Conservation (phyloP, 1,284 basidiomycete genomes). For the Mycena citricolor region DNA sequence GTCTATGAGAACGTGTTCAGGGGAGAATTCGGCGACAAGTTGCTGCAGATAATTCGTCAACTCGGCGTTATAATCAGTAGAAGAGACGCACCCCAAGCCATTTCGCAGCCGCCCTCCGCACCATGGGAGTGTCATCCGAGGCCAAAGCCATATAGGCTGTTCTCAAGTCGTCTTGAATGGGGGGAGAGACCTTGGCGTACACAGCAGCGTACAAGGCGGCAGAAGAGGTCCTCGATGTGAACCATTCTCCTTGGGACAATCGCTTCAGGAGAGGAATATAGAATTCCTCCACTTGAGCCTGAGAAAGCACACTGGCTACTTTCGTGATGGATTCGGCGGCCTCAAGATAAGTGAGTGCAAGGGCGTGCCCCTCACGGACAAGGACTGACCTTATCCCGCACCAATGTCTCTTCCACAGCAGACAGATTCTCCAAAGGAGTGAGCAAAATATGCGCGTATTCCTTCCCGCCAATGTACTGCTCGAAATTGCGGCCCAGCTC, state of each 20-base stretch:
- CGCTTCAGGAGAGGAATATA: conserved; percentile 92
- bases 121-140: conserved; percentile 98
- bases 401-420: conserved; percentile 96
- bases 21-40: conserved; percentile 74
- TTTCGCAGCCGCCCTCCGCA: conserved; percentile 93
- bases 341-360: conserved; percentile 40
- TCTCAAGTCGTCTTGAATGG: conserved; percentile 87
- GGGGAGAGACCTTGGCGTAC: conserved; percentile 75
- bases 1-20: conserved; percentile 83
- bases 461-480: conserved; percentile 92
- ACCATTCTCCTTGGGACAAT: conserved; percentile 96
- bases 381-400: conserved; percentile 89
- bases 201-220: conserved; percentile 94
- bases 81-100: conserved; percentile 81
- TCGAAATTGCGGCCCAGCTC: conserved; percentile 92
- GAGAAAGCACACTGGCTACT: conserved; percentile 78
- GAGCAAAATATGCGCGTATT: conserved; percentile 86
- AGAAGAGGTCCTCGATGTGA: conserved; percentile 97
- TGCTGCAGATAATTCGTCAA: conserved; percentile 53
- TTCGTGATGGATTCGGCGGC: conserved; percentile 97
- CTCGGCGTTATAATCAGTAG: conserved; percentile 5
- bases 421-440: conserved; percentile 96
- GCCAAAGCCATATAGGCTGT: conserved; percentile 84
- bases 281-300: conserved; percentile 84
- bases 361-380: conserved; percentile 1